Conservation (phyloP, 2,329 filamentous ascomycete genomes). For the Boeremia lycopersici region DNA sequence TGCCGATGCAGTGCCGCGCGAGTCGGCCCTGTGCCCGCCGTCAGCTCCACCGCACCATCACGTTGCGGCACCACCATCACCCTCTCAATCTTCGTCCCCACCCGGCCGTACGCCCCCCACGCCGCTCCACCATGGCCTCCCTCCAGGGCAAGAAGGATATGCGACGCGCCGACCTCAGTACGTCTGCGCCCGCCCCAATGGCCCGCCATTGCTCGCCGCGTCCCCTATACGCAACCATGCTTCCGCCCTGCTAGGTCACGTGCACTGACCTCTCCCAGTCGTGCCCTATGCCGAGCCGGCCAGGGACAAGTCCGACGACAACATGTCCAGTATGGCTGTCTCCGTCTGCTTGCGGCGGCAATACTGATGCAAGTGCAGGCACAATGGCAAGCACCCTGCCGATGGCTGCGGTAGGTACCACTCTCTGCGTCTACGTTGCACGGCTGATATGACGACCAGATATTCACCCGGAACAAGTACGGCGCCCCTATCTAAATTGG, state of each 20-base stretch:
- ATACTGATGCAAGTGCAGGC: slow-evolving; percentile 46
- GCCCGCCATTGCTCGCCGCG: background rate
- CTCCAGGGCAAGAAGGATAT: slow-evolving; percentile 68
- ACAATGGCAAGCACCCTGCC: slow-evolving; percentile 79
- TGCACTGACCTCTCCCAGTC: slow-evolving; percentile 60
- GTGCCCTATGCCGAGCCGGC: slow-evolving; percentile 85
- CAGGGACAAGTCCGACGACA: slow-evolving; percentile 65
- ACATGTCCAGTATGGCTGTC: slow-evolving; percentile 68
- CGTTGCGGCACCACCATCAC: slow-evolving; percentile 15
- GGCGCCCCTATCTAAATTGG: slow-evolving; percentile 25
- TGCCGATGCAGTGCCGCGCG: slow-evolving; percentile 7
- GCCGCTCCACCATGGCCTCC: slow-evolving; percentile 61
- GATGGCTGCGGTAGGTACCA: slow-evolving; percentile 76
- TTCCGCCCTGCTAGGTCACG: slow-evolving; percentile 30
- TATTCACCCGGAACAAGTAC: slow-evolving; percentile 89
- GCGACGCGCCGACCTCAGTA: slow-evolving; percentile 75
- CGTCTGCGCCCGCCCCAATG: slow-evolving; percentile 35
- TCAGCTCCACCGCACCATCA: slow-evolving; percentile 5
- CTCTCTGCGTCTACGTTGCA: slow-evolving; percentile 22
- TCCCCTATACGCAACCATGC: slow-evolving; percentile 15
- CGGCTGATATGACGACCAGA: slow-evolving; percentile 55
- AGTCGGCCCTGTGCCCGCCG: background rate
- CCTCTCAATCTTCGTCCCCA: slow-evolving; percentile 23
- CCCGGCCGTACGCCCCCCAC: slow-evolving; percentile 24
- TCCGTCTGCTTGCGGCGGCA: background rate